Conservation (phyloP, 73 alveolate genomes). For the Breviolum minutum region DNA sequence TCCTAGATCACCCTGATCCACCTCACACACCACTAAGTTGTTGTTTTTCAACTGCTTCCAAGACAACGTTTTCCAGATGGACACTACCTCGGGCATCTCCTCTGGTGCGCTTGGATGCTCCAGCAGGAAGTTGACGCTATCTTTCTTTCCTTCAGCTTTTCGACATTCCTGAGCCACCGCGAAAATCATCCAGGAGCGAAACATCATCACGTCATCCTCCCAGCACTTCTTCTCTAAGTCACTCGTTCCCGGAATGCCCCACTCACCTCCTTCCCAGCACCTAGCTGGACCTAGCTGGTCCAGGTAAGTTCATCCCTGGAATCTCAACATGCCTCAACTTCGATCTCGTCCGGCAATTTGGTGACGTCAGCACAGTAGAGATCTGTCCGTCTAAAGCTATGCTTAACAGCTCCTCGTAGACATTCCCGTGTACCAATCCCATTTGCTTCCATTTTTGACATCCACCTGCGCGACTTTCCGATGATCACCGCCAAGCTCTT, state of each 20-base stretch:
- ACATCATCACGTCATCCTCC: not conserved
- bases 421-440: not conserved
- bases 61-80: not conserved
- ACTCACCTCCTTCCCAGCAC: not conserved
- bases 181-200: not conserved
- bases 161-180: not conserved
- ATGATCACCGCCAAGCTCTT: not conserved
- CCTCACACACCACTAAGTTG: not conserved
- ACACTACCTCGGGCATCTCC: not conserved
- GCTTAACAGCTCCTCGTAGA: not conserved
- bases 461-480: not conserved
- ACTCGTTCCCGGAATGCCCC: not conserved
- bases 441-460: not conserved
- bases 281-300: not conserved
- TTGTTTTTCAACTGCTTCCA: not conserved
- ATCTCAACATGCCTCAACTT: not conserved
- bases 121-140: not conserved
- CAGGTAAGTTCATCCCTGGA: too few relatives aligned
- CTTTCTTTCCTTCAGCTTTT: not conserved
- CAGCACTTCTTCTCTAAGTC: not conserved
- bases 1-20: not conserved
- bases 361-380: not conserved
- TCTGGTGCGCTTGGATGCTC: not conserved
- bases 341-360: not conserved
- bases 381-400: not conserved